Conservation (phyloP, 805 yeast species). For the Saturnispora kantuleensis region DNA sequence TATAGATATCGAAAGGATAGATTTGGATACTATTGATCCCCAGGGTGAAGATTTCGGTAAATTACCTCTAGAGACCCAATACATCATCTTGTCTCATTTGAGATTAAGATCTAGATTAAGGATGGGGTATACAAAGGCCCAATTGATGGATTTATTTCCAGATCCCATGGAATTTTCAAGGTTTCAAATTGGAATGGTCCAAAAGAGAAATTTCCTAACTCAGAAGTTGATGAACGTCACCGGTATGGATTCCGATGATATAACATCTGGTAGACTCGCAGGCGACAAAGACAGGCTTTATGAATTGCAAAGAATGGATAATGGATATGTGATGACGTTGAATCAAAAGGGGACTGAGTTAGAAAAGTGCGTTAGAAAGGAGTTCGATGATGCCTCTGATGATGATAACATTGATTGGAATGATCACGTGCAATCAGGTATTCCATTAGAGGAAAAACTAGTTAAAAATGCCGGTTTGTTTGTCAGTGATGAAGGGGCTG, state of each 20-base stretch:
- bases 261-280: constrained; percentile 53
- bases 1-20: constrained; percentile 56
- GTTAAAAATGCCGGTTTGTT: background rate
- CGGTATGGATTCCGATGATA: constrained; percentile 49
- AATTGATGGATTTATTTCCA: constrained; percentile 72
- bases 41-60: constrained; percentile 64
- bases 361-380: constrained; percentile 20
- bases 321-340: constrained; percentile 76
- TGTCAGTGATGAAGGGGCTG: constrained; percentile 9
- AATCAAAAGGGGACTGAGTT: constrained; percentile 30
- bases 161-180: constrained; percentile 81
- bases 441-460: background rate
- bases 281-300: constrained; percentile 76
- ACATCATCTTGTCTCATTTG: constrained; percentile 75
- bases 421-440: constrained; percentile 3
- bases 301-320: constrained; percentile 60
- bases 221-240: constrained; percentile 76
- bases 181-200: constrained; percentile 89
- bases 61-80: constrained; percentile 79
- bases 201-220: constrained; percentile 81
- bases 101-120: constrained; percentile 79
- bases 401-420: constrained; percentile 17
- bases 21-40: constrained; percentile 71
- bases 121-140: constrained; percentile 92
- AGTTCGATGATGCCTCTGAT: constrained; percentile 23